Evolutionary conservation across 768 basidiomycete species (phyloP).

Genomic region (Crucibulum laeve): DNA sequence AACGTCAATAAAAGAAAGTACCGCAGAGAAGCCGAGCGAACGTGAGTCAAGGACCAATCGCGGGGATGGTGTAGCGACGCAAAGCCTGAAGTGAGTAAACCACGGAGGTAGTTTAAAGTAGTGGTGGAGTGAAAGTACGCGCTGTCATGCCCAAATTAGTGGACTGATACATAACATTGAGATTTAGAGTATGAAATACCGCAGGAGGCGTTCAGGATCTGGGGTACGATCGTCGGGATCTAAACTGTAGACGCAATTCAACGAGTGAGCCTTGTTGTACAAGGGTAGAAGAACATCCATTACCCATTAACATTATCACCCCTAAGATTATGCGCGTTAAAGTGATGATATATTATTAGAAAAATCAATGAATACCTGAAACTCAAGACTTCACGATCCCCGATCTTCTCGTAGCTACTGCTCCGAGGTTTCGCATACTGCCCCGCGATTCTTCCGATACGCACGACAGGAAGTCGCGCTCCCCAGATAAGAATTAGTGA

Average conservation of each 20-base stretch:
- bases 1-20: constrained; percentile 22
- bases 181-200: constrained; percentile 31
- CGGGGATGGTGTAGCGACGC: constrained; percentile 89
- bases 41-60: constrained; percentile 90
- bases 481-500: constrained; percentile 95
- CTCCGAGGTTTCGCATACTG: constrained; percentile 96
- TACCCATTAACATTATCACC: constrained; percentile 97
- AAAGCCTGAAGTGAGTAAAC: constrained; percentile 87
- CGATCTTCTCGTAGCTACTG: constrained; percentile 75
- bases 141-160: constrained; percentile 30
- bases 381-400: constrained; percentile 72
- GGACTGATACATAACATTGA: constrained; percentile 1
- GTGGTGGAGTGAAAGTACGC: constrained; percentile 96
- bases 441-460: constrained; percentile 89
- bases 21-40: constrained; percentile 76
- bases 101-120: constrained; percentile 89
- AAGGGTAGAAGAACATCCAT: constrained; percentile 12
- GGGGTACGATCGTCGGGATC: constrained; percentile 78
- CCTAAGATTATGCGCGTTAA: constrained; percentile 31
- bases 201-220: constrained; percentile 85
- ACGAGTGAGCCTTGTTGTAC: not conserved
- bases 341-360: constrained; percentile 2
- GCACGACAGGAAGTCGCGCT: constrained; percentile 85
- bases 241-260: constrained; percentile 39
- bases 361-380: constrained; percentile 60